Base-by-base conservation (phyloP, 345 rosid genomes). In the Arabis alpina region DNA sequence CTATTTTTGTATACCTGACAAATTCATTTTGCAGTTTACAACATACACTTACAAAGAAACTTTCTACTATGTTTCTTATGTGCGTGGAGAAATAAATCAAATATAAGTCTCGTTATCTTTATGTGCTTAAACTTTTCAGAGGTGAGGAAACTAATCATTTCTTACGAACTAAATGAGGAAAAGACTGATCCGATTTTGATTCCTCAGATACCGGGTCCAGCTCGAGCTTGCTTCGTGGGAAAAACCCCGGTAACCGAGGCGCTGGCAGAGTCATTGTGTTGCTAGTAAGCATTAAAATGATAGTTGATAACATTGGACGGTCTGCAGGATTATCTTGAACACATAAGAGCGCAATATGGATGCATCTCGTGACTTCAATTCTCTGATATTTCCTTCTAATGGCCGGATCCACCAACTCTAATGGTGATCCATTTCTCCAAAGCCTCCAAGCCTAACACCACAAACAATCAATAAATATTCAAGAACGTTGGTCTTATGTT, bases 271-370 rank as follows among this genome's bases (percentile, higher is more conserved):
- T 75, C 3, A 75, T 41, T 10, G 75, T 61, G 13, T 48, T 69
- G 5, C 79, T 61, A 37, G 65, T 75, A 32, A 75, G 79, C 79
- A 68, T 68, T 3, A 75, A 19, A n/a, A 47, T 56, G 52, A 61
- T 63, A 1, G 53, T 54, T 25, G 70, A 47, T 32, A 75, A 27
- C 43, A 14, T 6, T 39, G 79, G 79, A 47, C 79, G 64, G 19
- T 54, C 53, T 30, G 13, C 40, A 13, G 65, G 69, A 47, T 62
- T 30, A 1, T 75, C 79, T 67, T 75, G 79, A 75, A 68, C 79
- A 61, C 79, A 75, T 45, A 75, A 62, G 2, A 75, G 59, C 0
- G 53, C 79, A 1, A 75, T 75, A 32, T 75, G 70, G 25, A 75
- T 68, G 53, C 74, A 75, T 54, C 74, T 68, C 24, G 19, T 68